Evolutionary conservation across 208 protist genomes (phyloP), one percentile per base, ranked within the genome.

Genomic region (Crithidia bombi): DNA sequence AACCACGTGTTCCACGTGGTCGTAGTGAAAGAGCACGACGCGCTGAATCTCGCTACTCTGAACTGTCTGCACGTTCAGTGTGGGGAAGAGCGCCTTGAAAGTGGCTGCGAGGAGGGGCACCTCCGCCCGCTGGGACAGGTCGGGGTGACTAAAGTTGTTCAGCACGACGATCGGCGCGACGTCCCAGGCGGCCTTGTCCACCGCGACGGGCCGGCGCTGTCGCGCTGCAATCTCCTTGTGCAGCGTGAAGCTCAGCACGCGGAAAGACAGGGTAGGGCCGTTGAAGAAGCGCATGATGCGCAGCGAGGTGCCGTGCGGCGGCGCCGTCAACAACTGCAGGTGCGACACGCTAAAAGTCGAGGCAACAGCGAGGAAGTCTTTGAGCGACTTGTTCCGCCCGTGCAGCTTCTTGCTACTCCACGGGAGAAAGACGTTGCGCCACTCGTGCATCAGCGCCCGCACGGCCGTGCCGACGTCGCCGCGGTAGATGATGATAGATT

Each of bases 271-370:
- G 25, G 93, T 96, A 11, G 93, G 93, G 15, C 93, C 93, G 64
- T 96, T 94, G 47, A 91, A 89, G 73, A 95, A 94, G 39, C 91
- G 89, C 85, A 96, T 91, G 50, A 97, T 96, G 56, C 91, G 89
- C 47, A 97, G 82, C 55, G 87, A 89, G 1, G 91, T 93, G 47
- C 93, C 93, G 49, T 88, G 77, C 52, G 89, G 84, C 3, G 90
- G 86, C 0, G 89, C 81, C 1, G 91, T 94, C 64, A 97, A 94
- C 43, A 96, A 77, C 76, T 97, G 93, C 61, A 96, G 52, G 66
- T 96, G 91, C 12, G 88, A 90, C 17, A 89, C 88, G 65, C 87
- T 89, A 73, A 95, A 94, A 25, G 78, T 83, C 36, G 88, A 85
- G 17, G 92, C 87, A 39, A 97, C 79, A 35, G 81, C 64, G 30